Base-by-base conservation (phyloP, 139 green algal genomes). In the Nannochloris sp. region DNA sequence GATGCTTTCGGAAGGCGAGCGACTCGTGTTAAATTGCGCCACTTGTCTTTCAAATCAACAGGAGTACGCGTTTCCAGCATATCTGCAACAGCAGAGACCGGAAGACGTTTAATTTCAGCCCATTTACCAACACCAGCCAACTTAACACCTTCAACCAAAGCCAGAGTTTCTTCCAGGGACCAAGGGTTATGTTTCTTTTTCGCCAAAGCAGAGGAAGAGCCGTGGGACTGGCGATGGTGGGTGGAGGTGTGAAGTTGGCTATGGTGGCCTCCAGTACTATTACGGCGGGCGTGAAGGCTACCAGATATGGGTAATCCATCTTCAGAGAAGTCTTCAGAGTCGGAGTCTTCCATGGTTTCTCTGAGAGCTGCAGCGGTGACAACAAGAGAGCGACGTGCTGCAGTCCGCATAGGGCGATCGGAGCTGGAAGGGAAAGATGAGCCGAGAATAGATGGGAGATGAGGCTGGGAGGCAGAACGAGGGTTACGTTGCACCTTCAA, bases 71-170 rank as follows among this genome's bases (percentile, higher is more conserved):
- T 48, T 15, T 46, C 14, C 37, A 77, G 64, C 33, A 72, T 12
- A n/a, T 35, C 51, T 30, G 30, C 38, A 60, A 79, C 62, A 42
- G 45, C 47, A n/a, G 60, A n/a, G 4, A 60, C 13, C 13, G 44
- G 13, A 59, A 74, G 59, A 31, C 65, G 59, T 48, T 79, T 90
- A 63, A 90, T 83, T 34, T 85, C 73, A 30, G 82, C 74, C 87
- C 87, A 92, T 68, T 89, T 88, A 31, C 81, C 80, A 8, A 69
- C 75, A 33, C 81, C 83, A 62, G 82, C 85, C 8, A 56, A 60
- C 38, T 69, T 68, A 13, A 95, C 87, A 10, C 87, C 87, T 15
- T 85, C 72, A 2, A 95, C 68, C 8, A 95, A 74, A 10, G 83
- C 78, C 47, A 83, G 27, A 12, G 86, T 88, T 72, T 95, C 87